A percentile compares a stretch with the other conserved stretches of the same genome.
These are phyloP conservation scores for Fusarium sp. DNA, from an alignment of 2,329 filamentous ascomycete species.

Conservation along the genomic window DNA sequence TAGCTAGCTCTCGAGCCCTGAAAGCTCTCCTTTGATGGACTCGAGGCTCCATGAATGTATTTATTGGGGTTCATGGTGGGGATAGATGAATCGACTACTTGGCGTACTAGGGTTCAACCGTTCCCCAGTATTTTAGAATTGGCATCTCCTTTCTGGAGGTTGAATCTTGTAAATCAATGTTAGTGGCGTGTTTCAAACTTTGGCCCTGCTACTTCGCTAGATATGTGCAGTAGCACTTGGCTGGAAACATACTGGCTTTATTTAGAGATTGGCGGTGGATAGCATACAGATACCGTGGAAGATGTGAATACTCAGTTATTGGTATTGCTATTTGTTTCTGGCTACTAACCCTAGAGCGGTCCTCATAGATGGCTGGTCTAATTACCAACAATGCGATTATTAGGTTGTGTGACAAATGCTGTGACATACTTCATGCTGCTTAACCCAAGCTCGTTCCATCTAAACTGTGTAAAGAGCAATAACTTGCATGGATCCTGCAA, in stretches of 20 bases:
- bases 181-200: slow-evolving; percentile 22
- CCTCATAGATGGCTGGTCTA: not conserved
- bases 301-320: not conserved
- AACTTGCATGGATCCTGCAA: not conserved
- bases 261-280: not conserved
- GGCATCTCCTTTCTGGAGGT: slow-evolving; percentile 29
- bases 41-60: slow-evolving; percentile 2
- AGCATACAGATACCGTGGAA: not conserved
- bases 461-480: not conserved
- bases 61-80: slow-evolving; percentile 27
- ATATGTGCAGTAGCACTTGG: not conserved
- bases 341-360: not conserved
- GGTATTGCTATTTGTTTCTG: not conserved
- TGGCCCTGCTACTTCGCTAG: slow-evolving; percentile 3
- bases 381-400: not conserved
- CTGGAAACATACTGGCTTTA: not conserved
- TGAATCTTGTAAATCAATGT: slow-evolving; percentile 20
- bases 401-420: not conserved
- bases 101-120: slow-evolving; percentile 17
- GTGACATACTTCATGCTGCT: slow-evolving; percentile 1
- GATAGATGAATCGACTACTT: slow-evolving; percentile 24
- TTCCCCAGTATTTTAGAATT: slow-evolving; percentile 40
- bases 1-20: not conserved
- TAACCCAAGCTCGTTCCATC: not conserved
- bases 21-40: slow-evolving; percentile 10